Percentiles rank a stretch among this genome's conserved stretches.
Conservation (phyloP, 331 rosid species). For the Quercus lobata region DNA sequence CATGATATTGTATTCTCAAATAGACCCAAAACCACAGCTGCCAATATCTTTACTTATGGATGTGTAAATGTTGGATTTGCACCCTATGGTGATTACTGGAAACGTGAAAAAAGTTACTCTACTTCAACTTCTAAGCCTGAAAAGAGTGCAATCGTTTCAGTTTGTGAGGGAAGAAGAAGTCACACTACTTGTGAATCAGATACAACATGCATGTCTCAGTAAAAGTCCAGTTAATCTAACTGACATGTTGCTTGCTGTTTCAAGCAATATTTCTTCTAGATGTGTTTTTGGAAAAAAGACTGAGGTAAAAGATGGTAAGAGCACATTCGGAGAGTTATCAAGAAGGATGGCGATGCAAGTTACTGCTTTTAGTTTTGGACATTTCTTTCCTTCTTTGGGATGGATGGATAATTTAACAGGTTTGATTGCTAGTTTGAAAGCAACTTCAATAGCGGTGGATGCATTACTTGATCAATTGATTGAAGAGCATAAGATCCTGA, state of each 20-base stretch:
- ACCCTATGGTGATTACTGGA: constrained; percentile 52
- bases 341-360: constrained; percentile 11
- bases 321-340: constrained; percentile 7
- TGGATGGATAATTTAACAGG: constrained; percentile 47
- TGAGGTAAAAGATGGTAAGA: background rate
- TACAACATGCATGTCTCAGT: background rate
- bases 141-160: constrained; percentile 32
- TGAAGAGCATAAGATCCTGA: constrained; percentile 20
- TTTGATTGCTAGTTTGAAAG: background rate
- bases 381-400: constrained; percentile 38
- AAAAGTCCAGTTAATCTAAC: constrained; percentile 6
- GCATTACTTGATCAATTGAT: constrained; percentile 27
- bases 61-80: constrained; percentile 21
- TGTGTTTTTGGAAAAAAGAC: constrained; percentile 29
- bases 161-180: constrained; percentile 38
- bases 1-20: constrained; percentile 27
- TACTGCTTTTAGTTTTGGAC: constrained; percentile 17
- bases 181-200: background rate
- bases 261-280: constrained; percentile 22
- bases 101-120: constrained; percentile 32
- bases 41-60: constrained; percentile 28
- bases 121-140: constrained; percentile 33
- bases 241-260: constrained; percentile 10
- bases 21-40: constrained; percentile 24
- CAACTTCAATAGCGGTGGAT: constrained; percentile 21